phyloP scores from a whole-genome alignment of 768 basidiomycete genomes.

The Chalciporus piperatus region DNA sequence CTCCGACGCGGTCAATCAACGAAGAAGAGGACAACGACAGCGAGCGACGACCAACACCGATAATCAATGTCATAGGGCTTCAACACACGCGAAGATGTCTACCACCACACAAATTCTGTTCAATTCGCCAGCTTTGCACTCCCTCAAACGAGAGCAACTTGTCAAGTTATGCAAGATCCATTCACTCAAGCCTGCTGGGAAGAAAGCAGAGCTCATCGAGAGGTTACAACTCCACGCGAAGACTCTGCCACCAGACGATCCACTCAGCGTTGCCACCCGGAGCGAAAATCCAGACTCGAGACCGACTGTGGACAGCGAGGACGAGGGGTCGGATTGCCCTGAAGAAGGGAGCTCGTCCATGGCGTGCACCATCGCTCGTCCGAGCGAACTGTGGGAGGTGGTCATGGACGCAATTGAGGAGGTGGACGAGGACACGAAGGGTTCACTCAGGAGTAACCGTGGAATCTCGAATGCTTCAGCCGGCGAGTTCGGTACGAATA shows the following conservation, averaged over 20 bases:
- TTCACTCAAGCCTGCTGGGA: conserved; percentile 74
- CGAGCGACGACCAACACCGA: background rate
- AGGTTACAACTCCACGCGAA: conserved; percentile 66
- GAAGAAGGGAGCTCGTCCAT: conserved; percentile 5
- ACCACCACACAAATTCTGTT: conserved; percentile 78
- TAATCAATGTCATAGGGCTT: conserved; percentile 7
- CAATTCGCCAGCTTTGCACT: conserved; percentile 80
- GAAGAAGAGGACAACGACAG: conserved; percentile 8
- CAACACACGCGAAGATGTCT: no score
- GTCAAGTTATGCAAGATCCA: conserved; percentile 84
- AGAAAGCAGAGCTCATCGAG: conserved; percentile 71
- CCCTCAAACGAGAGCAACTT: conserved; percentile 81
- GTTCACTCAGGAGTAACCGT: conserved; percentile 37
- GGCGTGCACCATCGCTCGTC: conserved; percentile 41
- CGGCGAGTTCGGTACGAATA: conserved; percentile 72
- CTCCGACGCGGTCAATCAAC: conserved; percentile 14
- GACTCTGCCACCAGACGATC: conserved; percentile 56
- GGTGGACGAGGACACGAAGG: conserved; percentile 45
- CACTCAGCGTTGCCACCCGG: conserved; percentile 52
- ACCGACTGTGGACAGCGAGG: conserved; percentile 31
- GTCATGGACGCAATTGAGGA: conserved; percentile 83
- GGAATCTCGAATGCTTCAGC: conserved; percentile 37
- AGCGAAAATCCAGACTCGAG: conserved; percentile 41
- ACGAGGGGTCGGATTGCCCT: conserved; percentile 27
- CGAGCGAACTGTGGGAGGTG: conserved; percentile 82